Conservation (phyloP, 768 basidiomycete species). For the Cyathus striatus region DNA sequence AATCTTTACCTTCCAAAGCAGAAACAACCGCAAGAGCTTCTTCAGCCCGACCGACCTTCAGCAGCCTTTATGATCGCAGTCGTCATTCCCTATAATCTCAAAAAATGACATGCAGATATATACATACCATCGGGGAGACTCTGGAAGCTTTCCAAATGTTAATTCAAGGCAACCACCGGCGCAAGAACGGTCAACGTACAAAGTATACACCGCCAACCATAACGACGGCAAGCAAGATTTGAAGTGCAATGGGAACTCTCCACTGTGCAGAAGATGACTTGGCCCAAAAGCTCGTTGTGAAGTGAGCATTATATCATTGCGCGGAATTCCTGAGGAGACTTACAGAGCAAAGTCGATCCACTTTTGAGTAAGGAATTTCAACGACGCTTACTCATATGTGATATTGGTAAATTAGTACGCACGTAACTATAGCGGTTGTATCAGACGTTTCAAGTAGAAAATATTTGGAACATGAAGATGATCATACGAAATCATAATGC, state of each 20-base stretch:
- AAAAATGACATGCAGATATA: neutral
- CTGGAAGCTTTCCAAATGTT: constrained; percentile 37
- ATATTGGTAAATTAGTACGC: too few relatives aligned
- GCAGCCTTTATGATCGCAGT: constrained; percentile 42
- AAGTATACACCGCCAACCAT: constrained; percentile 46
- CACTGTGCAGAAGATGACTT: constrained; percentile 49
- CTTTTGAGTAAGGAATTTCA: constrained; percentile 18
- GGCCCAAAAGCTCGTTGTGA: constrained; percentile 39
- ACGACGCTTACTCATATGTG: too few relatives aligned
- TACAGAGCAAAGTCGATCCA: constrained; percentile 65
- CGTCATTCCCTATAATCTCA: neutral
- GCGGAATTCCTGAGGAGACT: too few relatives aligned
- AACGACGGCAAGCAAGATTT: constrained; percentile 49
- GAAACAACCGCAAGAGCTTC: constrained; percentile 59
- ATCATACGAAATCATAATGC: constrained; percentile 60
- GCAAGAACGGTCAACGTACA: constrained; percentile 39
- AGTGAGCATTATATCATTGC: too few relatives aligned
- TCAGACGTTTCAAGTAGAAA: too few relatives aligned
- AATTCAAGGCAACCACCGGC: neutral
- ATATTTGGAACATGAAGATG: too few relatives aligned
- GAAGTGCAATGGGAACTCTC: constrained; percentile 59
- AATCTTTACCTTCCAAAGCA: constrained; percentile 50
- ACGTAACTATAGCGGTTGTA: constrained; percentile 9
- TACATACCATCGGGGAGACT: constrained; percentile 52
- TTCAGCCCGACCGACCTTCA: constrained; percentile 46